Evolutionary conservation across 129 eudicot genomes (phyloP).

Genomic region (Centrapalus pauciflorus): DNA sequence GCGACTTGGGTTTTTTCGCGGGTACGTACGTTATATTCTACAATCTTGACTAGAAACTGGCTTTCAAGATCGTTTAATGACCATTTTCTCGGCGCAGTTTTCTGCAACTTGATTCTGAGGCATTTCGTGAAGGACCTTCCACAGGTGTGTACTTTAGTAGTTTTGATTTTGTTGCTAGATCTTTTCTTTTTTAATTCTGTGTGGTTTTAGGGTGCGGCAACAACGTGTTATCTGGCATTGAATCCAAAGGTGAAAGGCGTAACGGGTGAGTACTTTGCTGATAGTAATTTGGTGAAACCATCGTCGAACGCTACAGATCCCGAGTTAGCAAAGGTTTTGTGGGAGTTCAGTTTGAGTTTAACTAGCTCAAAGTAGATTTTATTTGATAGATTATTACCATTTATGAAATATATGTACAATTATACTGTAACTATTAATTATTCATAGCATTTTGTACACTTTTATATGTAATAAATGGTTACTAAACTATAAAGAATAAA

Average conservation of each 20-base stretch:
- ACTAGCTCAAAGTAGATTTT: conserved; percentile 21
- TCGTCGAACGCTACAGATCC: conserved; percentile 9
- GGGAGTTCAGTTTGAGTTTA: conserved; percentile 22
- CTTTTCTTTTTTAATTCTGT: background rate
- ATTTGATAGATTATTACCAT: too few relatives aligned
- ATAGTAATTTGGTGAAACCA: conserved; percentile 19
- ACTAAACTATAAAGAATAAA: background rate
- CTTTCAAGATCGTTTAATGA: background rate
- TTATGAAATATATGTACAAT: too few relatives aligned
- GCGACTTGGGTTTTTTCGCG: conserved; percentile 3
- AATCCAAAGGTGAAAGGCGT: conserved; percentile 27
- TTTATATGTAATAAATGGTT: background rate
- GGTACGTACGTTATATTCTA: conserved; percentile 1
- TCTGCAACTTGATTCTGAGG: conserved; percentile 14
- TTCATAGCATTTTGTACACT: too few relatives aligned
- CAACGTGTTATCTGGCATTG: conserved; percentile 18
- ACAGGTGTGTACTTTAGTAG: conserved; percentile 21
- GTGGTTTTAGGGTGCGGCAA: conserved; percentile 22
- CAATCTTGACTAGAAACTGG: conserved; percentile 8
- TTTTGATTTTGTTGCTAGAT: background rate
- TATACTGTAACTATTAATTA: too few relatives aligned
- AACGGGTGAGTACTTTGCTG: conserved; percentile 19
- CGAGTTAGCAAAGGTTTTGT: conserved; percentile 19
- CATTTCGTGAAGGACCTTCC: conserved; percentile 19
- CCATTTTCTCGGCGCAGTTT: conserved; percentile 3